Conservation (phyloP, 495 filamentous ascomycete genomes). For the Staphylotrichum tortipilum region DNA sequence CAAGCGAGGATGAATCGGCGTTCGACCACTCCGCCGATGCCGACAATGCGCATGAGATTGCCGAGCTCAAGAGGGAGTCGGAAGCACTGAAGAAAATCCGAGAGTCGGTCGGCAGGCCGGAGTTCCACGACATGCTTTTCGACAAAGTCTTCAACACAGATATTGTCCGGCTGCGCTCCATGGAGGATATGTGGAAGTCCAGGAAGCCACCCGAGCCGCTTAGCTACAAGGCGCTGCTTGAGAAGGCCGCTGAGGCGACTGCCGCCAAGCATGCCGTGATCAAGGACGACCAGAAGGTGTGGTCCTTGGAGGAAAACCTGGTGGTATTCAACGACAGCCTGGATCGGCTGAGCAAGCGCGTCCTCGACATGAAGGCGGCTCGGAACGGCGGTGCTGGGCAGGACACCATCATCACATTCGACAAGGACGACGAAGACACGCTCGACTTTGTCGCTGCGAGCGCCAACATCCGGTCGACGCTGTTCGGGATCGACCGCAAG, state of each 20-base stretch:
- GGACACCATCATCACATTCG: constrained; percentile 68
- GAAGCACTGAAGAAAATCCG: constrained; percentile 75
- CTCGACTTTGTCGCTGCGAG: constrained; percentile 89
- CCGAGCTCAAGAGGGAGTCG: constrained; percentile 72
- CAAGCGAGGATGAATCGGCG: constrained; percentile 72
- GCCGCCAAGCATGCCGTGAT: constrained; percentile 47
- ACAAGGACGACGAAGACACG: constrained; percentile 95
- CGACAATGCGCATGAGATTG: constrained; percentile 85
- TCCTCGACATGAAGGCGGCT: constrained; percentile 49
- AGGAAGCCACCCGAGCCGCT: constrained; percentile 65
- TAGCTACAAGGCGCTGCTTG: constrained; percentile 46
- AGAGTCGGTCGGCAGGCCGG: constrained; percentile 67
- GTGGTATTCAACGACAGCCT: constrained; percentile 81
- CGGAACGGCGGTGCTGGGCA: constrained; percentile 34
- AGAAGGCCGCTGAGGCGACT: constrained; percentile 38
- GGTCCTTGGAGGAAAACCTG: constrained; percentile 74
- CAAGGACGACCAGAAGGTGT: constrained; percentile 63
- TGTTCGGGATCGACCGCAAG: constrained; percentile 79
- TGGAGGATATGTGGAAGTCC: constrained; percentile 96
- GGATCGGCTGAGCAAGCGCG: constrained; percentile 62
- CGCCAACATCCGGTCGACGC: constrained; percentile 74
- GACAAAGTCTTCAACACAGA: constrained; percentile 88
- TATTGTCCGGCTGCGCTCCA: constrained; percentile 70
- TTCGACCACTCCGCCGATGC: constrained; percentile 70
- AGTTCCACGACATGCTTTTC: constrained; percentile 78